phyloP scores from a whole-genome alignment of 331 rosid genomes.

The Phaseolus coccineus region DNA sequence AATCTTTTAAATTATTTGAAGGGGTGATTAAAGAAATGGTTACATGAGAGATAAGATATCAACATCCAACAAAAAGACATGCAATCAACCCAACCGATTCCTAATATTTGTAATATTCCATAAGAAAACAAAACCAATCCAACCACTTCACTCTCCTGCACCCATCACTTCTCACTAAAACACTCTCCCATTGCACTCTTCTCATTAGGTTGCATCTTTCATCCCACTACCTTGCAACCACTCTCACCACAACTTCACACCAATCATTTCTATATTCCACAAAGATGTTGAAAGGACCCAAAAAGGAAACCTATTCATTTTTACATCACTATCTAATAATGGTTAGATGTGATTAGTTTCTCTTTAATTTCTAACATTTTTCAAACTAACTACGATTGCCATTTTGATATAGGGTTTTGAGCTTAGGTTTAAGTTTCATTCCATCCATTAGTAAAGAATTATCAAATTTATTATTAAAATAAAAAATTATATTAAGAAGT shows the following conservation, averaged over 20 bases:
- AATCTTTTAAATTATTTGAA: neutral
- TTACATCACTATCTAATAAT: neutral
- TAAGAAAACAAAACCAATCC: constrained; percentile 29
- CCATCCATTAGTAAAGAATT: too few relatives aligned
- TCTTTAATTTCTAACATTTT: too few relatives aligned
- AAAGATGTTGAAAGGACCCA: neutral
- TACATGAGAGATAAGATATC: constrained; percentile 28
- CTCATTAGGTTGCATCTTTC: neutral
- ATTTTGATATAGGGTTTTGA: too few relatives aligned
- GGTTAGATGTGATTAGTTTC: too few relatives aligned
- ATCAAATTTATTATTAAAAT: too few relatives aligned
- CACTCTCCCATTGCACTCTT: neutral
- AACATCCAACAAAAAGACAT: constrained; percentile 42
- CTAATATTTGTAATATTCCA: constrained; percentile 21
- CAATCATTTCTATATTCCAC: constrained; percentile 28
- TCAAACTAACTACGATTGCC: too few relatives aligned
- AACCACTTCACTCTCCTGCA: constrained; percentile 19
- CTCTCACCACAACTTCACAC: constrained; percentile 32
- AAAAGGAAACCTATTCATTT: neutral
- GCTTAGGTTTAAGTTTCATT: too few relatives aligned
- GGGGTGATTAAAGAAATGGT: constrained; percentile 14
- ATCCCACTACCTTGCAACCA: constrained; percentile 34
- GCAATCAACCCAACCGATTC: constrained; percentile 35
- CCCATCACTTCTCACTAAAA: constrained; percentile 25
- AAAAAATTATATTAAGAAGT: too few relatives aligned